phyloP scores from a whole-genome alignment of 1,284 basidiomycete species.

The Ustilago hordei region DNA sequence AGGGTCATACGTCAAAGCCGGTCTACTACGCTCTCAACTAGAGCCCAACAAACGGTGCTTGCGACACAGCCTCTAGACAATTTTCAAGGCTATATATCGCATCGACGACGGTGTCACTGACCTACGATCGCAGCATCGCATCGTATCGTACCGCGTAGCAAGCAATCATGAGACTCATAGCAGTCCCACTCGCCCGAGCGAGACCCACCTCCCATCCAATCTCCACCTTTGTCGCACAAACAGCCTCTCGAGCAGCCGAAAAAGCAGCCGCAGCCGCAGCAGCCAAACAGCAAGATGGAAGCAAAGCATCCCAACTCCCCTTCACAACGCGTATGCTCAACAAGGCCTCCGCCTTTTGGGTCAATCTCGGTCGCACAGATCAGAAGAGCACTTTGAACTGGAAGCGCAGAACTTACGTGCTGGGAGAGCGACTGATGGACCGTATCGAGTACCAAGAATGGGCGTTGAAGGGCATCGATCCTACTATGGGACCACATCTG shows the following conservation, averaged over 20 bases:
- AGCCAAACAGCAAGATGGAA: slow-evolving; percentile 25
- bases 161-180: slow-evolving; percentile 58
- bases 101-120: neutral
- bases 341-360: slow-evolving; percentile 64
- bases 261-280: slow-evolving; percentile 33
- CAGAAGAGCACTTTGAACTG: slow-evolving; percentile 59
- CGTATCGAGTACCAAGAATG: slow-evolving; percentile 68
- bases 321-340: slow-evolving; percentile 51
- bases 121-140: neutral
- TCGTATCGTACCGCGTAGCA: neutral
- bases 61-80: neutral
- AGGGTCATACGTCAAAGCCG: neutral
- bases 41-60: neutral
- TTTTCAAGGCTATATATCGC: neutral
- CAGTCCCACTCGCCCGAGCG: slow-evolving; percentile 58
- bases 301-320: slow-evolving; percentile 26
- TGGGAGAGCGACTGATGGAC: slow-evolving; percentile 68
- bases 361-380: slow-evolving; percentile 60
- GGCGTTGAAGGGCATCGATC: slow-evolving; percentile 67
- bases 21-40: neutral
- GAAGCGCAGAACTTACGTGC: slow-evolving; percentile 59
- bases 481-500: slow-evolving; percentile 54
- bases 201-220: slow-evolving; percentile 53
- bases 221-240: slow-evolving; percentile 62
- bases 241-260: slow-evolving; percentile 42